A percentile compares a stretch with the other conserved stretches of the same genome.
These are phyloP conservation scores for Juglanconis oblonga DNA, from an alignment of 2,329 filamentous ascomycete genomes.

Conservation along the genomic window DNA sequence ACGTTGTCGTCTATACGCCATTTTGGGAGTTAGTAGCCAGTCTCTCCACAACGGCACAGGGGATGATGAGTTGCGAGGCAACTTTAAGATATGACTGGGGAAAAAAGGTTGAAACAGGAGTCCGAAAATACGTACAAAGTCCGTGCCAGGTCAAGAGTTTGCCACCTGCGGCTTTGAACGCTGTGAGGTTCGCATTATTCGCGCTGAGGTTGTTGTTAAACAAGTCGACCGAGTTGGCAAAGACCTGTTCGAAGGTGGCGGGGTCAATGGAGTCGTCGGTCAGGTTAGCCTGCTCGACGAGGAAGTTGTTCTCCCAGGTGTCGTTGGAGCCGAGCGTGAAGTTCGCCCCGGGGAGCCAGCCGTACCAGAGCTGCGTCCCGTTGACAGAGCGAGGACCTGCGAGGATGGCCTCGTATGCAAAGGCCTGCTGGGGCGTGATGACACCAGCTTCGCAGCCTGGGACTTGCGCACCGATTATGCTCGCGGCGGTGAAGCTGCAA, in stretches of 20 bases:
- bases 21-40: not conserved
- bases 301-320: slow-evolving; percentile 3
- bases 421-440: not conserved
- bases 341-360: slow-evolving; percentile 7
- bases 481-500: not conserved
- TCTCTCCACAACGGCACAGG: not conserved
- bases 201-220: slow-evolving; percentile 14
- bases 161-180: slow-evolving; percentile 19
- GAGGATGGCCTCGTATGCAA: not conserved
- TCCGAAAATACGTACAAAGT: not conserved
- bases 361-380: not conserved
- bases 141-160: slow-evolving; percentile 19
- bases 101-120: not conserved
- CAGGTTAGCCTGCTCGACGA: slow-evolving; percentile 5
- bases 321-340: slow-evolving; percentile 6
- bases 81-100: too few species aligned
- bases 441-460: slow-evolving; percentile 2
- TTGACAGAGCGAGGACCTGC: not conserved
- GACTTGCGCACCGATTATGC: not conserved
- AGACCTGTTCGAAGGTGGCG: not conserved
- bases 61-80: too few species aligned
- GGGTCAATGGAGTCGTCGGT: not conserved
- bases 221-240: not conserved
- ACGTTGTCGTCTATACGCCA: not conserved
- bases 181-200: slow-evolving; percentile 19